Percentiles rank a stretch among this genome's conserved stretches.
phyloP scores from a whole-genome alignment of 2,329 filamentous ascomycete genomes.

The Pseudopithomyces chartarum region DNA sequence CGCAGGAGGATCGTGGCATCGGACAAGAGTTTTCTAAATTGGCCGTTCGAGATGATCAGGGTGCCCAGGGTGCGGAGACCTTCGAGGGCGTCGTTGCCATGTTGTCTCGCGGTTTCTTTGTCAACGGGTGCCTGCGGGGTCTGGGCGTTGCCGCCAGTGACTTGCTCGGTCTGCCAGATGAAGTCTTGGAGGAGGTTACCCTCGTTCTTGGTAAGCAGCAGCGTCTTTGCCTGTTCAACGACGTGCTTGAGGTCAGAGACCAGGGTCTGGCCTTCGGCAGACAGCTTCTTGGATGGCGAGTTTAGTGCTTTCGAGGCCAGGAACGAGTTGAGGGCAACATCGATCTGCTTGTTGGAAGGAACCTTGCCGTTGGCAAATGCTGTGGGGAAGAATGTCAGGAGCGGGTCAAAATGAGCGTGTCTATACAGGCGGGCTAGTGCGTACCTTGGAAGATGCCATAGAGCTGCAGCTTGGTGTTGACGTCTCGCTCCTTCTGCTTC shows the following conservation, averaged over 20 bases:
- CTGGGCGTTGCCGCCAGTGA: conserved; percentile 66
- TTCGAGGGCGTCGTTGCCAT: conserved; percentile 81
- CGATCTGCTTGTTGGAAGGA: conserved; percentile 94
- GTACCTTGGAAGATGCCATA: conserved; percentile 81
- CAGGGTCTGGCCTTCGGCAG: conserved; percentile 78
- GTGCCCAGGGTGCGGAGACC: conserved; percentile 87
- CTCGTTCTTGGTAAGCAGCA: conserved; percentile 91
- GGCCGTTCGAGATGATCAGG: conserved; percentile 90
- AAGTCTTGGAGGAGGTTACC: conserved; percentile 96
- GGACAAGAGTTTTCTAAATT: conserved; percentile 86
- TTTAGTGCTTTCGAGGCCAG: conserved; percentile 72
- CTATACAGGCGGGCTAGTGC: conserved; percentile 16
- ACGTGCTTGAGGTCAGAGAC: conserved; percentile 78
- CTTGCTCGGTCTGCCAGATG: conserved; percentile 87
- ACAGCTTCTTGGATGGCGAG: conserved; percentile 76
- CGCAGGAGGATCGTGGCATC: conserved; percentile 82
- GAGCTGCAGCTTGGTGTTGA: conserved; percentile 91
- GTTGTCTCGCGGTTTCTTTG: conserved; percentile 78
- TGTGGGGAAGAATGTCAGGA: conserved; percentile 25
- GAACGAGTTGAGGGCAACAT: conserved; percentile 89
- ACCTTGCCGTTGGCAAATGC: conserved; percentile 90
- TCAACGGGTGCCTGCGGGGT: conserved; percentile 70
- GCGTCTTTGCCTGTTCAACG: conserved; percentile 80
- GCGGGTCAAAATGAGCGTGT: too few relatives aligned
- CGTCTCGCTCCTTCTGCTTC: conserved; percentile 79